Evolutionary conservation across 805 yeast species (phyloP).

Genomic region (Nakazawaea wyomingensis): DNA sequence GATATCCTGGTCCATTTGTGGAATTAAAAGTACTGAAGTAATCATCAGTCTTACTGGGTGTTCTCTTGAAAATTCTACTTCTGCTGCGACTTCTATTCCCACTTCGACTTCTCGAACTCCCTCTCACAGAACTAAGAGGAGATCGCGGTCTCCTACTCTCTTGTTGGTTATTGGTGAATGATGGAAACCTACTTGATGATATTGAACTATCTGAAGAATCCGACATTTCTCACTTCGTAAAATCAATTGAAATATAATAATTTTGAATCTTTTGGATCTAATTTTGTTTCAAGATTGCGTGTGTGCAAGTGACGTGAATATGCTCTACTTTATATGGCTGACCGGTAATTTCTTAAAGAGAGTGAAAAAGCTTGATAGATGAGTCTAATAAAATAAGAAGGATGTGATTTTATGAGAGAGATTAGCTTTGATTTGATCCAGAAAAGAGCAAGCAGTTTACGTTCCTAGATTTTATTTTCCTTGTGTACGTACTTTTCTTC

Average conservation of each 20-base stretch:
- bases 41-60: slow-evolving; percentile 1
- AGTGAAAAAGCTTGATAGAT: too few species aligned
- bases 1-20: slow-evolving; percentile 3
- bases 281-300: background rate
- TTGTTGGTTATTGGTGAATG: background rate
- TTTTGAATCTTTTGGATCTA: too few species aligned
- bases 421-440: too few species aligned
- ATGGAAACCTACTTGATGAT: background rate
- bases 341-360: too few species aligned
- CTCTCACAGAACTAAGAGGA: background rate
- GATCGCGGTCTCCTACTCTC: slow-evolving; percentile 5
- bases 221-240: slow-evolving; percentile 9
- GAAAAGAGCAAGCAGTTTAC: too few species aligned
- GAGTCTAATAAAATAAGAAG: too few species aligned
- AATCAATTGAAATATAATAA: too few species aligned
- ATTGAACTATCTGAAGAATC: slow-evolving; percentile 6
- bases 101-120: slow-evolving; percentile 10
- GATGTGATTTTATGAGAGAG: too few species aligned
- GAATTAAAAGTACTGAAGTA: background rate
- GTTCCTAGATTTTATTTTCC: background rate
- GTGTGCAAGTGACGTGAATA: too few species aligned
- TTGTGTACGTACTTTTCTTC: background rate
- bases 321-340: too few species aligned
- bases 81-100: slow-evolving; percentile 6
- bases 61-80: background rate